Conservation (phyloP, 2,329 filamentous ascomycete species). For the Colletotrichum orbiculare region DNA sequence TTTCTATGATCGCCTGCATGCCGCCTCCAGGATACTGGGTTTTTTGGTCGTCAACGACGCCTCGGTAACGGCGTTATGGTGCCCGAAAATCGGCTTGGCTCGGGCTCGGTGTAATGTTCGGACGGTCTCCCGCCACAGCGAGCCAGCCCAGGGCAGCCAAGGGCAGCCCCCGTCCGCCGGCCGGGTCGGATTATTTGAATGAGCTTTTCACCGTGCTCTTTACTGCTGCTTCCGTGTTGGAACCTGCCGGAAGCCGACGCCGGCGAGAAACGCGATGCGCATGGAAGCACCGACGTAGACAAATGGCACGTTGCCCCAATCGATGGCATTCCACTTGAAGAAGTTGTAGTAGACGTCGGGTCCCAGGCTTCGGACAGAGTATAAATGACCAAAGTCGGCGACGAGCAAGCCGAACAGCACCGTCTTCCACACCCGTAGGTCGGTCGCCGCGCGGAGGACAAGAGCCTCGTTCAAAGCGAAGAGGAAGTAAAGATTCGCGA, state of each 20-base stretch:
- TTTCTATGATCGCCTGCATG: not conserved
- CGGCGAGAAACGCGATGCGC: conserved; percentile 68
- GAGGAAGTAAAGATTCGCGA: conserved; percentile 82
- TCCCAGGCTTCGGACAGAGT: conserved; percentile 71
- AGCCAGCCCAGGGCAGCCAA: too few relatives aligned
- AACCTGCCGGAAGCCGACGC: conserved; percentile 58
- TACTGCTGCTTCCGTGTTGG: conserved; percentile 36
- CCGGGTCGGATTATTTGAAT: conserved; percentile 5
- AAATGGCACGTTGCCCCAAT: conserved; percentile 76
- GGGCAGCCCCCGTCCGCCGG: not conserved
- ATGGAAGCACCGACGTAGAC: conserved; percentile 74
- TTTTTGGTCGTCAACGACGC: not conserved
- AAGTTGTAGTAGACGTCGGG: conserved; percentile 72
- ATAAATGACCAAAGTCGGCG: conserved; percentile 82
- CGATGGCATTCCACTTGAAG: conserved; percentile 72
- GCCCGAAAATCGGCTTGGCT: conserved; percentile 18
- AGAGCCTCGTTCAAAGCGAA: conserved; percentile 83
- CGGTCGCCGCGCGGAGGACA: conserved; percentile 75
- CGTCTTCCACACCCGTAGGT: conserved; percentile 76
- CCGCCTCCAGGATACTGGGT: not conserved
- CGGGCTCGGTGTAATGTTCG: conserved; percentile 34
- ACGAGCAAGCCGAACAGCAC: conserved; percentile 75
- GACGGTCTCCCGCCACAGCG: conserved; percentile 14
- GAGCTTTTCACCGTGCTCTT: not conserved
- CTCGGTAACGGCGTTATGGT: conserved; percentile 17